Evolutionary conservation across 2,329 filamentous ascomycete species (phyloP).

Genomic region (Sporothrix inflata): DNA sequence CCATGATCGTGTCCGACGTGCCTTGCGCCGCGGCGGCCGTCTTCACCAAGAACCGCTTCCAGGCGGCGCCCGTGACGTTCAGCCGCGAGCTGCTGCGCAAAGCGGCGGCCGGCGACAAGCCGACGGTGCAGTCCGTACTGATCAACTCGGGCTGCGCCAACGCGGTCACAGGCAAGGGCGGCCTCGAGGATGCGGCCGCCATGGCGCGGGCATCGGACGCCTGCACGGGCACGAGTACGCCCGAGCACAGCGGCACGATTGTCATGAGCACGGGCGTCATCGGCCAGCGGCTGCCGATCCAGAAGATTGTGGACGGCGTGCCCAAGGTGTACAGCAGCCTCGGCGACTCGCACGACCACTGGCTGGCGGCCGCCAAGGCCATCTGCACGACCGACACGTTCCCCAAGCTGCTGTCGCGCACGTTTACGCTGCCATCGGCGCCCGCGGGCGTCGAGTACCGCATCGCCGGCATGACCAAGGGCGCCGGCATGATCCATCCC

Average conservation of each 20-base stretch:
- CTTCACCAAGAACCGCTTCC: slow-evolving; percentile 98
- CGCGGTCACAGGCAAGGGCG: slow-evolving; percentile 89
- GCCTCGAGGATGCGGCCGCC: slow-evolving; percentile 80
- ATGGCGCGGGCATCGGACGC: slow-evolving; percentile 83
- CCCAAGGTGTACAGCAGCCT: slow-evolving; percentile 74
- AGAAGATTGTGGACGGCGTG: slow-evolving; percentile 84
- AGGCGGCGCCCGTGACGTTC: slow-evolving; percentile 91
- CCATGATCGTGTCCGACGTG: slow-evolving; percentile 81
- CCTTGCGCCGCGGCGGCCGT: slow-evolving; percentile 89
- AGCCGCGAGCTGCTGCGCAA: slow-evolving; percentile 72
- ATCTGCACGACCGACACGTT: slow-evolving; percentile 99
- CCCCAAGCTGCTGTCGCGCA: slow-evolving; percentile 86
- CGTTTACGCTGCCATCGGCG: slow-evolving; percentile 77
- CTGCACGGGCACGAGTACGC: slow-evolving; percentile 46
- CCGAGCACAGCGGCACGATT: slow-evolving; percentile 59
- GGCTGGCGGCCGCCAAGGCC: slow-evolving; percentile 82
- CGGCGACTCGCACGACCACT: slow-evolving; percentile 77
- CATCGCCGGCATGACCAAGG: slow-evolving; percentile 95
- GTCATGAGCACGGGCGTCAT: slow-evolving; percentile 99
- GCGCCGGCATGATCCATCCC: slow-evolving; percentile 97
- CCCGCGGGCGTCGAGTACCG: slow-evolving; percentile 75
- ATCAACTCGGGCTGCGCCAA: slow-evolving; percentile 98
- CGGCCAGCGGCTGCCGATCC: slow-evolving; percentile 87
- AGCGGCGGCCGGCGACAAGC: slow-evolving; percentile 62
- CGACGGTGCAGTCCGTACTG: slow-evolving; percentile 71